Evolutionary conservation across 345 rosid species (phyloP).

Genomic region (Excoecaria cochinchinensis): DNA sequence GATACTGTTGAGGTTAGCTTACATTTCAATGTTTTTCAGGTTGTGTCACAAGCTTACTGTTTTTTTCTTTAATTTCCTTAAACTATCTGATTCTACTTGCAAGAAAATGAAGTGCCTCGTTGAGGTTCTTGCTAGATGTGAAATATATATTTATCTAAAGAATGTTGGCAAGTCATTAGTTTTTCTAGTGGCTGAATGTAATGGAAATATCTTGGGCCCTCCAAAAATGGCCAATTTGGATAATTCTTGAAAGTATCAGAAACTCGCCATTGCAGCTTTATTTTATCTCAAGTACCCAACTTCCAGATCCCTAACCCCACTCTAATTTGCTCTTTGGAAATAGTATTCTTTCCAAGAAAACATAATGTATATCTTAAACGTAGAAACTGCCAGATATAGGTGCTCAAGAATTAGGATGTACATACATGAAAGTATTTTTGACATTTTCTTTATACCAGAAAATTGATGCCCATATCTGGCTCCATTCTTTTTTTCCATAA

Average conservation of each 20-base stretch:
- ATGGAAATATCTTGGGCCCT: neutral
- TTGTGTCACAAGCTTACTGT: neutral
- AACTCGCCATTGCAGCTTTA: neutral
- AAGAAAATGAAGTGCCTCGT: neutral
- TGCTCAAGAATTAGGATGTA: neutral
- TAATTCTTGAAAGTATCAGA: neutral
- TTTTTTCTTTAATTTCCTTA: neutral
- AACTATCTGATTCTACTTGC: neutral
- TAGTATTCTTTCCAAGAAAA: no score
- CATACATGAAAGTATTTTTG: neutral
- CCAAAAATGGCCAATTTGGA: neutral
- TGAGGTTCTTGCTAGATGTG: neutral
- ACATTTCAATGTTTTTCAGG: neutral
- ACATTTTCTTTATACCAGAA: neutral
- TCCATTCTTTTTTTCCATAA: neutral
- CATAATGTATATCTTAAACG: neutral
- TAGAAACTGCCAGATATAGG: neutral
- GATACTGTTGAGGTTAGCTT: constrained; percentile 73
- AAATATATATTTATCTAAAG: neutral
- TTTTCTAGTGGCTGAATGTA: neutral
- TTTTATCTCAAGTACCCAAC: neutral
- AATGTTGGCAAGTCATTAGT: neutral
- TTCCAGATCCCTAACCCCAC: neutral
- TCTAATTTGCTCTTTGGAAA: neutral
- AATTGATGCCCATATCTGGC: neutral